Evolutionary conservation across 2,329 filamentous ascomycete genomes (phyloP).

Genomic region (Calonectria hawksworthii): DNA sequence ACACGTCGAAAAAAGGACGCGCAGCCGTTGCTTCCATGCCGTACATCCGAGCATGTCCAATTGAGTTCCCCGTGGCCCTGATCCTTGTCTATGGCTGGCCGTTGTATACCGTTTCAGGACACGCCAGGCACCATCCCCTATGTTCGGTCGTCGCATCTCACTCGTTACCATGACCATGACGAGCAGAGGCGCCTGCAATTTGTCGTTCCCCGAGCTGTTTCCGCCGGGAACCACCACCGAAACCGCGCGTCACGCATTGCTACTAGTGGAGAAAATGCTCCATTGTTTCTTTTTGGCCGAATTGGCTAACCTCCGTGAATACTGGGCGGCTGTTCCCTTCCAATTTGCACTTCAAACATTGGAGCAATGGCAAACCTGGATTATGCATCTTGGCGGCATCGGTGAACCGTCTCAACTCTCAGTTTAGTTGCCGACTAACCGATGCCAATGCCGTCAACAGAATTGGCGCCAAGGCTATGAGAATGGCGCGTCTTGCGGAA

Average conservation of each 20-base stretch:
- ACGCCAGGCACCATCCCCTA: not conserved
- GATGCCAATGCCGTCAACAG: too few relatives aligned
- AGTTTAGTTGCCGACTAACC: not conserved
- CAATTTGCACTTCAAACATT: not conserved
- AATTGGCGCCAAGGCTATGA: not conserved
- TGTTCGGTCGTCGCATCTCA: not conserved
- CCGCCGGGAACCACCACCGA: too few relatives aligned
- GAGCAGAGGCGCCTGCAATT: not conserved
- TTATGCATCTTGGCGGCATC: not conserved
- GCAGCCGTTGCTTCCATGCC: not conserved
- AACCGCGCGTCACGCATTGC: not conserved
- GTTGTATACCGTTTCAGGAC: not conserved
- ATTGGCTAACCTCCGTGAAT: not conserved
- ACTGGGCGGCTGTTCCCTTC: not conserved
- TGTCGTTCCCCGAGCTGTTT: not conserved
- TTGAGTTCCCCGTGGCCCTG: not conserved
- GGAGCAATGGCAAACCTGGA: not conserved
- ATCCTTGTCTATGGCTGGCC: not conserved
- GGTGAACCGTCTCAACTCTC: not conserved
- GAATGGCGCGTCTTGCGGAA: not conserved
- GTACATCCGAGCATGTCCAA: not conserved
- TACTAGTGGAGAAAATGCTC: conserved; percentile 4
- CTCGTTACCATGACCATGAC: too few relatives aligned
- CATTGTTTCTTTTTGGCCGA: not conserved
- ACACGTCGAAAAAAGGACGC: not conserved